A percentile compares a stretch with the other conserved stretches of the same genome.
These are phyloP conservation scores for Staphylotrichum tortipilum DNA, from an alignment of 495 filamentous ascomycete genomes.

Conservation along the genomic window DNA sequence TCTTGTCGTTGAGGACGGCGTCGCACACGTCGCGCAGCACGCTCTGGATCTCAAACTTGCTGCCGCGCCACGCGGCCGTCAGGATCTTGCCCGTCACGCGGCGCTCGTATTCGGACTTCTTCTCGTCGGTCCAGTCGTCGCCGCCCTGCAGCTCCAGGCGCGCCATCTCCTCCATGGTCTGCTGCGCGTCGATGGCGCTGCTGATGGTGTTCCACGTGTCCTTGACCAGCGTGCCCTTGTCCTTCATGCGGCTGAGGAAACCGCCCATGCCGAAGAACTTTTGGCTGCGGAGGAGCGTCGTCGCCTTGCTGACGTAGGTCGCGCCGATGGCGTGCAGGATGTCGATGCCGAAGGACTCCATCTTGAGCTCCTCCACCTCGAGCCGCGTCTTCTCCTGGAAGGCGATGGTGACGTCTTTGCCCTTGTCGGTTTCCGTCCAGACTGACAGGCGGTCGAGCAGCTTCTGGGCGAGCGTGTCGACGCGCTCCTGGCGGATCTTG, in stretches of 20 bases:
- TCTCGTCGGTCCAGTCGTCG: conserved; percentile 98
- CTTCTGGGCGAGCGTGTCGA: conserved; percentile 73
- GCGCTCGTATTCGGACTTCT: conserved; percentile 90
- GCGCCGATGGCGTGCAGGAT: conserved; percentile 92
- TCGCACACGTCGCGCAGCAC: conserved; percentile 85
- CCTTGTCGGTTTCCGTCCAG: conserved; percentile 96
- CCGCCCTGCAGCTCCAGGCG: conserved; percentile 90
- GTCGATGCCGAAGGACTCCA: conserved; percentile 96
- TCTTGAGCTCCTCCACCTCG: conserved; percentile 96
- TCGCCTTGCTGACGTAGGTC: conserved; percentile 81
- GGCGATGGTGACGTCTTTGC: conserved; percentile 68
- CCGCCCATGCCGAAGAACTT: conserved; percentile 95
- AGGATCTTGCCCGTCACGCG: conserved; percentile 96
- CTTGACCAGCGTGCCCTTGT: conserved; percentile 93
- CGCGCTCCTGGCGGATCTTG: conserved; percentile 78
- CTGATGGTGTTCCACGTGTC: conserved; percentile 98
- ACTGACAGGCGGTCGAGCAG: conserved; percentile 84
- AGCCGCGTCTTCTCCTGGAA: conserved; percentile 91
- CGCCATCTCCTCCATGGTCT: conserved; percentile 99
- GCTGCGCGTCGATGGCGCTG: conserved; percentile 94
- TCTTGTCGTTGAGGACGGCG: conserved; percentile 62
- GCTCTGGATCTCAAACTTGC: conserved; percentile 96
- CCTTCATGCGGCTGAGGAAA: conserved; percentile 88
- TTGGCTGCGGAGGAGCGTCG: conserved; percentile 82
- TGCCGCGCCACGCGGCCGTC: conserved; percentile 94